Evolutionary conservation across 768 basidiomycete species (phyloP).

Genomic region (Rossbeevera mucosa): DNA sequence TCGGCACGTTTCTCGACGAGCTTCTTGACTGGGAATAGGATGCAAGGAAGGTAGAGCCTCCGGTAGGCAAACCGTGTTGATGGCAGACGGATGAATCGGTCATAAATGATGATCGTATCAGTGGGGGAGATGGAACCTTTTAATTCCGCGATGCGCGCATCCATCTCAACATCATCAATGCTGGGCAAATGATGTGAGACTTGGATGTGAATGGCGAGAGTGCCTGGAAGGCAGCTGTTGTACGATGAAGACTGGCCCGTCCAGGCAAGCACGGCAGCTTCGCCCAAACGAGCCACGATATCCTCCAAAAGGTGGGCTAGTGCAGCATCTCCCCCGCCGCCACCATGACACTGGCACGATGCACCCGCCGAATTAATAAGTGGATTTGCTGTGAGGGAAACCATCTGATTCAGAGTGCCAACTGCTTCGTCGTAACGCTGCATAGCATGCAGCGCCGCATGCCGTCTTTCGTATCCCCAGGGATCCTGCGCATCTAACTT

Average conservation of each 20-base stretch:
- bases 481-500: neutral
- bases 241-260: constrained; percentile 6
- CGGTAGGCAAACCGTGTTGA: neutral
- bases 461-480: neutral
- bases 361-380: neutral
- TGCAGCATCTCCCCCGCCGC: neutral
- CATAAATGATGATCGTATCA: neutral
- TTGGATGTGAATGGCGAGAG: neutral
- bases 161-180: neutral
- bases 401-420: neutral
- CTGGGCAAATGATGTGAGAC: neutral
- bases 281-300: constrained; percentile 5
- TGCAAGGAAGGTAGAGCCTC: constrained; percentile 8
- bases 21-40: constrained; percentile 4
- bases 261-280: constrained; percentile 9
- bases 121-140: neutral
- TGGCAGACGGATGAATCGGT: neutral
- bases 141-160: neutral
- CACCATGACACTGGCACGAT: constrained; percentile 1
- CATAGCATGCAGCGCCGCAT: neutral
- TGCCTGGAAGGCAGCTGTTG: constrained; percentile 10
- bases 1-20: neutral
- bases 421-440: neutral
- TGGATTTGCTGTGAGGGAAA: neutral
- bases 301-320: constrained; percentile 12